Evolutionary conservation across 1,284 basidiomycete species (phyloP).

Genomic region (Ceratobasidium sp.): DNA sequence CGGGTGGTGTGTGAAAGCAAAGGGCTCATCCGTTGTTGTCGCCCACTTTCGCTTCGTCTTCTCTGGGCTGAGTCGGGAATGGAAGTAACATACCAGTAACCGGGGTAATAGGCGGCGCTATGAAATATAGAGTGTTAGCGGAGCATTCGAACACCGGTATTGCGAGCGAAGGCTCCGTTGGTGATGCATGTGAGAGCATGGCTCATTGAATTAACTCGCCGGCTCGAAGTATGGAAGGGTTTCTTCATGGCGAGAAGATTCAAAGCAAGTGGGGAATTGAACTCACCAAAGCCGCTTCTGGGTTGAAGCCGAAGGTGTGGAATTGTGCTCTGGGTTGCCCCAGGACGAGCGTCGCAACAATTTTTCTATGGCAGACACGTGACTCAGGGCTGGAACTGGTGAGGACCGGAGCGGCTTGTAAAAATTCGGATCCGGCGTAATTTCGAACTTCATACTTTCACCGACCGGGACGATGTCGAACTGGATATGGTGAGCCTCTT

Average conservation of each 20-base stretch:
- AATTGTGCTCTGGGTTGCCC: not conserved
- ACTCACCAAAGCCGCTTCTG: not conserved
- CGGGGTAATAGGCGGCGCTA: not conserved
- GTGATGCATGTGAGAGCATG: constrained; percentile 79
- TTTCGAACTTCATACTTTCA: not conserved
- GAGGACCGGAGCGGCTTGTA: constrained; percentile 3
- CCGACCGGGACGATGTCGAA: no score
- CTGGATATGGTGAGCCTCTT: no score
- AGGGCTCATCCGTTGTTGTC: constrained; percentile 50
- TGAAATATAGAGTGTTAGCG: constrained; percentile 36
- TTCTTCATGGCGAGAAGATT: constrained; percentile 59
- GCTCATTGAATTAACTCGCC: constrained; percentile 69
- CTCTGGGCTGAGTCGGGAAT: constrained; percentile 46
- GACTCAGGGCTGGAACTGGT: constrained; percentile 5
- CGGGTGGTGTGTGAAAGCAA: constrained; percentile 54
- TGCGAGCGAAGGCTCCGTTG: constrained; percentile 61
- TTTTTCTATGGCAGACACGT: not conserved
- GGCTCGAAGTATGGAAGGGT: constrained; percentile 67
- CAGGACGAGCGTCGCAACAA: not conserved
- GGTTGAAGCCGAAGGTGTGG: not conserved
- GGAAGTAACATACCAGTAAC: constrained; percentile 36
- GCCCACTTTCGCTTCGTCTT: constrained; percentile 52
- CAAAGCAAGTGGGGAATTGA: not conserved
- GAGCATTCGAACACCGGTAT: constrained; percentile 40
- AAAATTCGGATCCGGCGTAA: not conserved